Base-by-base conservation (phyloP, 768 basidiomycete genomes). In the Pleurotus ostreatus region DNA sequence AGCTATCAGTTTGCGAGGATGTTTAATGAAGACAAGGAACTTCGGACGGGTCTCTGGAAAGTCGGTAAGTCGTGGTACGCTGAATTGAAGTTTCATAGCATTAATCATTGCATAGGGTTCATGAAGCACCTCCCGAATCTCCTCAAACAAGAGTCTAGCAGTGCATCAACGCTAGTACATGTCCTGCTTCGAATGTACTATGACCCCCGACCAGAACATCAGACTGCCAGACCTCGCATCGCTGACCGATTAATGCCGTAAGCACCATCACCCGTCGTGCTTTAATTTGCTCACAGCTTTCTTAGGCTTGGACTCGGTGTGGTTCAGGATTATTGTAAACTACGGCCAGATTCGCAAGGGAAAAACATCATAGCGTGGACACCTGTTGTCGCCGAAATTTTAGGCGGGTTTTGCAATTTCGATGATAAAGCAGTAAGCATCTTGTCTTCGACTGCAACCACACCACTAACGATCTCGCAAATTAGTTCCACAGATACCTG, bases 41-140 rank as follows among this genome's bases (percentile, higher is more conserved):
- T 99, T 34, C 83, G 97, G 12, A 98, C 94, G 46, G 94, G 92
- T 3, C 75, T 99, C 56, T 99, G 97, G 97, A 98, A 96, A 97
- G 97, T 98, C 64, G 96, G 95, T 93, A 59, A 72, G 95, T 86
- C 34, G 12, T 41, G 45, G 45, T 22, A 4, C 46, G 1, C 12
- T 25, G 39, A 38, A 43, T 20, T 23, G 25, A 12, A 22, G 13
- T 20, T 20, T 15, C 38, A 2, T 20, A 9, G 26, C 16, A 25
- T 18, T 45, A 11, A 26, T 16, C 47, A 20, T 46, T 25, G 45
- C 15, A 15, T 11, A 98, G 95, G 97, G 5, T 99, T 99, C 75
- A 99, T 99, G 97, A 97, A 98, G 68, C 97, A 99, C 68, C 74
- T 98, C 26, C 97, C 97, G 0, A 99, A 99, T 72, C 81, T 99